A percentile compares a stretch with the other conserved stretches of the same genome.
Evolutionary conservation across 768 basidiomycete genomes (phyloP).

Genomic region (Nidularia pulvinata): DNA sequence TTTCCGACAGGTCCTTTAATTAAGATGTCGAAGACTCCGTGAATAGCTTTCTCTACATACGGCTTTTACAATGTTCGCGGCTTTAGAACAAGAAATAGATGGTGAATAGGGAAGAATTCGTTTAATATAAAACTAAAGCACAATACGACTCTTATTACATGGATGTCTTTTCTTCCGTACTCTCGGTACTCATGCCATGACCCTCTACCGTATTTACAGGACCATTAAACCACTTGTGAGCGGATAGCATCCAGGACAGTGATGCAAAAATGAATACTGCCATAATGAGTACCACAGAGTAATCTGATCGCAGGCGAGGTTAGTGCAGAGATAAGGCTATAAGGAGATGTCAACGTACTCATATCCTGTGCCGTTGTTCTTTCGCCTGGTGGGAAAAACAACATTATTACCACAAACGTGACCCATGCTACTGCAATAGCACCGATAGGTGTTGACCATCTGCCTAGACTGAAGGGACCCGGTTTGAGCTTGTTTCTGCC

Average conservation of each 20-base stretch:
- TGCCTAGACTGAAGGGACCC: conserved; percentile 62
- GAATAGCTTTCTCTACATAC: no score
- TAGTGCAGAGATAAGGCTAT: not conserved
- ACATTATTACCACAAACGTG: conserved; percentile 53
- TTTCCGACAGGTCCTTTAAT: no score
- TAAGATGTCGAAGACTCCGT: no score
- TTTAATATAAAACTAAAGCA: not conserved
- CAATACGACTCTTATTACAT: conserved; percentile 2
- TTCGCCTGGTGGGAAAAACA: conserved; percentile 54
- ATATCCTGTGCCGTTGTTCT: conserved; percentile 39
- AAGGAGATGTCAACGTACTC: conserved; percentile 42
- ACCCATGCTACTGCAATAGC: conserved; percentile 68
- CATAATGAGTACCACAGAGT: conserved; percentile 66
- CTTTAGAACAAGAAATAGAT: no score
- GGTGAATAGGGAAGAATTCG: no score
- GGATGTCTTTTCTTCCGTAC: conserved; percentile 3
- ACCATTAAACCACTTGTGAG: conserved; percentile 71
- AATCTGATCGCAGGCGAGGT: conserved; percentile 41
- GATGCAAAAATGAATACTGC: conserved; percentile 66
- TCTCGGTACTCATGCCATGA: conserved; percentile 4
- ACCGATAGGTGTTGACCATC: conserved; percentile 61
- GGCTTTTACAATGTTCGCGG: no score
- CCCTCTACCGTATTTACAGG: conserved; percentile 53
- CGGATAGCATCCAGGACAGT: conserved; percentile 64
- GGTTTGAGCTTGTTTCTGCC: conserved; percentile 57